A percentile compares a stretch with the other conserved stretches of the same genome.
phyloP scores from a whole-genome alignment of 495 filamentous ascomycete genomes.

The Aspergillus incahuasiensis region DNA sequence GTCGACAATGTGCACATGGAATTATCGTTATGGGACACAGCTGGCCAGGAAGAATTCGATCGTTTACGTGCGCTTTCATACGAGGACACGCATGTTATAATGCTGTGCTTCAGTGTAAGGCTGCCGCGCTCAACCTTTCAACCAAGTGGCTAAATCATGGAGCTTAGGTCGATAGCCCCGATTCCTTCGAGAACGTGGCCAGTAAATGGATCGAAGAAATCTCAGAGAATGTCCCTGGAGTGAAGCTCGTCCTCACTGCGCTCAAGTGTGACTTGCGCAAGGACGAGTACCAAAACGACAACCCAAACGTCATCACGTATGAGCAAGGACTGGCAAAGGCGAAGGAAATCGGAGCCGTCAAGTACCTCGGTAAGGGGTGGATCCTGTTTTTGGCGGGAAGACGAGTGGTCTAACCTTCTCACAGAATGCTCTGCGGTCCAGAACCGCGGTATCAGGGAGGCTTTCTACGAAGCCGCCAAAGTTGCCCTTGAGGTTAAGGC shows the following conservation, averaged over 20 bases:
- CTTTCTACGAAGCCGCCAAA: slow-evolving; percentile 95
- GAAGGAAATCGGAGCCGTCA: slow-evolving; percentile 77
- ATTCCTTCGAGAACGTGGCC: slow-evolving; percentile 96
- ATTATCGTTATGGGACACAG: slow-evolving; percentile 95
- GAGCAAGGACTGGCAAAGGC: slow-evolving; percentile 91
- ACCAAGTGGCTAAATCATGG: slow-evolving; percentile 7
- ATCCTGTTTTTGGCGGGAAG: not conserved
- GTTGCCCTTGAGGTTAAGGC: slow-evolving; percentile 88
- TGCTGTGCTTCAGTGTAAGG: slow-evolving; percentile 89
- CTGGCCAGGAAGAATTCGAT: slow-evolving; percentile 98
- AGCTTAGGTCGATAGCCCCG: slow-evolving; percentile 74
- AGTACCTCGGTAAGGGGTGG: slow-evolving; percentile 71
- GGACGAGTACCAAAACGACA: slow-evolving; percentile 53
- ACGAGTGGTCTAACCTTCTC: not conserved
- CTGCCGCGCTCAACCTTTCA: not conserved
- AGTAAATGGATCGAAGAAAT: slow-evolving; percentile 98
- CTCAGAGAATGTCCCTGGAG: slow-evolving; percentile 91
- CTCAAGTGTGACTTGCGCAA: slow-evolving; percentile 95
- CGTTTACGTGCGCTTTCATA: slow-evolving; percentile 91
- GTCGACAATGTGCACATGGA: slow-evolving; percentile 96
- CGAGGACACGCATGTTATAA: slow-evolving; percentile 95
- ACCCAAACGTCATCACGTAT: slow-evolving; percentile 73
- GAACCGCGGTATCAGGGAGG: slow-evolving; percentile 95
- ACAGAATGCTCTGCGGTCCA: slow-evolving; percentile 95
- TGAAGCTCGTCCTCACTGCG: slow-evolving; percentile 92